Base-by-base conservation (phyloP, 306 rosid genomes). In the Cucumis hystrix region DNA sequence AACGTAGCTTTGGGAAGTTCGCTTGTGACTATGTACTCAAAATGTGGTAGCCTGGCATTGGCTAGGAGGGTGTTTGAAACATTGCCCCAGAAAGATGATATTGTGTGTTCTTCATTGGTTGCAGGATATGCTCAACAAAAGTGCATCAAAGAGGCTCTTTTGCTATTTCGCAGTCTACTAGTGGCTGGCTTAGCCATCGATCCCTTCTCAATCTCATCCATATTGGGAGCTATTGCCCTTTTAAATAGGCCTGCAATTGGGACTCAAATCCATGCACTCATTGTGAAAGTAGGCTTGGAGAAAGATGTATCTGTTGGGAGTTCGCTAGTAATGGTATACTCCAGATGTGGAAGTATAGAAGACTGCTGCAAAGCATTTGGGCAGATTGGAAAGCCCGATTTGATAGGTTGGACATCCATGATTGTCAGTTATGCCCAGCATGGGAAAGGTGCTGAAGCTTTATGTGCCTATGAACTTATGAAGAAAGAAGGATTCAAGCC, bases 341-440 rank as follows among this genome's bases (percentile, higher is more conserved):
- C 98, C 62, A 88, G 87, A 73, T 85, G 83, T 45, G 98, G 96
- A 79, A 88, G 90, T 60, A 78, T 91, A 73, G 89, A 83, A 81
- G 91, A 89, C 71, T 93, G 96, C 51, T 28, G 41, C 58, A 91
- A 87, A 77, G 91, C 92, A 62, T 93, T 91, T 80, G 80, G 80
- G 78, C 89, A 87, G 68, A 85, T 84, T 55, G 87, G 83, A 82
- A 88, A 87, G 78, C 92, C 82, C 62, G 95, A 93, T 77, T 77
- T 89, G 85, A 77, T 93, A 40, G 86, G 91, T 69, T 87, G 91
- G 98, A 93, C 95, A 5, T 75, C 92, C 25, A 83, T 93, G 88
- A 89, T 93, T 58, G 82, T 82, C 70, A 87, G 94, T 89, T 89
- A 87, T 85, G 96, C 93, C 75, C 88, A 84, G 43, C 96, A 91